phyloP scores from a whole-genome alignment of 257 asterid genomes.

The Thymus quinquecostatus region DNA sequence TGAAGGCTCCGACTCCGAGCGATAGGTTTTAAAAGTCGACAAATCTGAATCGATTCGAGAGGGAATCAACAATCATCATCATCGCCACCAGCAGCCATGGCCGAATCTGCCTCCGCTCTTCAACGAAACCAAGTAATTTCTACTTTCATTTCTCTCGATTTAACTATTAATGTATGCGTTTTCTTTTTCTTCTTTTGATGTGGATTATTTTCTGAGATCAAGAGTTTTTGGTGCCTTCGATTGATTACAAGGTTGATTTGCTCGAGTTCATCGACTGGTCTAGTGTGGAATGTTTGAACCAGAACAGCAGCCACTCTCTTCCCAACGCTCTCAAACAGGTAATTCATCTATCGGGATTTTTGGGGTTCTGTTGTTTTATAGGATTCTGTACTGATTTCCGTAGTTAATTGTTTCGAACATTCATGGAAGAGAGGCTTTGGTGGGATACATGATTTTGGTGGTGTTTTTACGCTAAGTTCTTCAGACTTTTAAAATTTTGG shows the following conservation, averaged over 20 bases:
- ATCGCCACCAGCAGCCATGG: conserved; percentile 43
- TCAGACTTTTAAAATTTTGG: not conserved
- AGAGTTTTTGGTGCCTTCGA: not conserved
- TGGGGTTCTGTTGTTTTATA: not conserved
- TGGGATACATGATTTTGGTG: not conserved
- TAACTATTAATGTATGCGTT: not conserved
- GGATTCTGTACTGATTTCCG: not conserved
- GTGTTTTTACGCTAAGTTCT: not conserved
- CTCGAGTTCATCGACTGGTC: conserved; percentile 80
- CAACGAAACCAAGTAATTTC: conserved; percentile 57
- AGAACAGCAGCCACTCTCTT: conserved; percentile 53
- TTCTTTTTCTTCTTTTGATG: not conserved
- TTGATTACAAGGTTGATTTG: conserved; percentile 61
- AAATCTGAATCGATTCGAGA: conserved; percentile 27
- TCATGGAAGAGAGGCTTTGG: not conserved
- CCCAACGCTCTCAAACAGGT: conserved; percentile 82
- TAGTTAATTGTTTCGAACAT: not conserved
- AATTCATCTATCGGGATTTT: not conserved
- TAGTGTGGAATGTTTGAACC: conserved; percentile 84
- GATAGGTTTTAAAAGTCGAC: conserved; percentile 11
- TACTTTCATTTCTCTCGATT: not conserved
- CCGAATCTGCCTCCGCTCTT: conserved; percentile 62
- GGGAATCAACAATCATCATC: conserved; percentile 9
- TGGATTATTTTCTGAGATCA: conserved; percentile 3
- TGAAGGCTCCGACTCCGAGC: not conserved